A percentile compares a stretch with the other conserved stretches of the same genome.
Evolutionary conservation across 495 filamentous ascomycete species (phyloP).

Genomic region (Glarea lozoyensis): DNA sequence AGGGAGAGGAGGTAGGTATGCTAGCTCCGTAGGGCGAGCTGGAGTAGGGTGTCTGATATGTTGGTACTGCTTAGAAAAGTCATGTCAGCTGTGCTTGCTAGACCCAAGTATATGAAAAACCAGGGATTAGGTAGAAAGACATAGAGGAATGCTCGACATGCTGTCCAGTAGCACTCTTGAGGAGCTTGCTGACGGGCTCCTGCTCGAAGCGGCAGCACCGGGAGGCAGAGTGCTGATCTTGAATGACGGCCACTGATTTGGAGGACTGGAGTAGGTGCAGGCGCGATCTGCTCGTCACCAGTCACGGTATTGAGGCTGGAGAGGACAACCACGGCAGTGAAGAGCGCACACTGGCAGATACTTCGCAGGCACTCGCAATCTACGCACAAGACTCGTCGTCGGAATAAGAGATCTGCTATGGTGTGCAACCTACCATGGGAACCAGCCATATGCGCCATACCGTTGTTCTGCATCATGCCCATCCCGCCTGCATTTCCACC

Average conservation of each 20-base stretch:
- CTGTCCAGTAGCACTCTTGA: neutral
- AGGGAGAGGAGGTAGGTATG: conserved; percentile 23
- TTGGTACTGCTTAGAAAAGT: conserved; percentile 29
- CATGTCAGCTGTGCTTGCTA: conserved; percentile 15
- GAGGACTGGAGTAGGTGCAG: too few relatives aligned
- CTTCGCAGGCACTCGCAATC: too few relatives aligned
- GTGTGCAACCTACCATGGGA: conserved; percentile 18
- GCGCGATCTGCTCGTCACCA: too few relatives aligned
- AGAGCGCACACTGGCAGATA: too few relatives aligned
- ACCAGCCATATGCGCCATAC: conserved; percentile 23
- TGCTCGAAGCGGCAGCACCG: neutral
- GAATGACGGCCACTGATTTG: neutral
- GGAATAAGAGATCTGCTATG: neutral
- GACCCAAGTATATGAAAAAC: neutral
- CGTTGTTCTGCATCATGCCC: conserved; percentile 23
- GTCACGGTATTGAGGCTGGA: too few relatives aligned
- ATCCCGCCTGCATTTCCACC: conserved; percentile 18
- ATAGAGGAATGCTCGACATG: conserved; percentile 8
- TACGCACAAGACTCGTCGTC: too few relatives aligned
- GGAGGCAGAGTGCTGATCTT: neutral
- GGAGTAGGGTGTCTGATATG: conserved; percentile 43
- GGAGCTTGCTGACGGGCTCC: conserved; percentile 1
- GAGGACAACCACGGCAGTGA: too few relatives aligned
- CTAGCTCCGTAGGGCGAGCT: conserved; percentile 38
- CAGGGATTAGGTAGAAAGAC: conserved; percentile 6